Conservation (phyloP, 1,139 yeast genomes). For the Torulaspora globosa region DNA sequence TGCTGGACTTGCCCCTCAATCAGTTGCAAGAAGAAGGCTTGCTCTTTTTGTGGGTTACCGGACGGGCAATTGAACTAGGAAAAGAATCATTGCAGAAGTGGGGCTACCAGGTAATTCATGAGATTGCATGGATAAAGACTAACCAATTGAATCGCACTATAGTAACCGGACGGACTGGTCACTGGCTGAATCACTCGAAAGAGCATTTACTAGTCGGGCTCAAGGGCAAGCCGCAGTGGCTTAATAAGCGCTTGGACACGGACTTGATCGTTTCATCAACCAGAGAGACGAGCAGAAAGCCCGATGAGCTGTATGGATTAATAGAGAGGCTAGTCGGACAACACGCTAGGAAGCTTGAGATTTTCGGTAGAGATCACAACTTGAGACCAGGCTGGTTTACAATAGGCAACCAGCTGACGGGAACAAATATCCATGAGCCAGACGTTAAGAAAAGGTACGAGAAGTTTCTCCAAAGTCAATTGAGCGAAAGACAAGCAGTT, state of each 20-base stretch:
- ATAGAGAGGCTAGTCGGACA: slow-evolving; percentile 79
- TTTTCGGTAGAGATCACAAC: slow-evolving; percentile 85
- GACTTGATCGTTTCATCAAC: slow-evolving; percentile 80
- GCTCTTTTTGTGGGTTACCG: slow-evolving; percentile 87
- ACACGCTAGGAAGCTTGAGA: slow-evolving; percentile 72
- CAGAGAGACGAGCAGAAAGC: slow-evolving; percentile 84
- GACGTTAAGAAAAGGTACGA: slow-evolving; percentile 43
- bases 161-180: slow-evolving; percentile 94
- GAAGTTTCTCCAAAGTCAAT: slow-evolving; percentile 7
- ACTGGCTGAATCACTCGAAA: slow-evolving; percentile 93
- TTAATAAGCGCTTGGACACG: slow-evolving; percentile 59
- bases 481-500: not conserved
- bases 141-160: slow-evolving; percentile 84
- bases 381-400: slow-evolving; percentile 89
- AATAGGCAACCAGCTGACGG: slow-evolving; percentile 74
- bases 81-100: slow-evolving; percentile 68
- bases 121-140: slow-evolving; percentile 84
- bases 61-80: slow-evolving; percentile 85
- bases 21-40: slow-evolving; percentile 79
- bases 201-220: slow-evolving; percentile 84
- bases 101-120: slow-evolving; percentile 80
- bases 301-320: slow-evolving; percentile 83
- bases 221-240: slow-evolving; percentile 78
- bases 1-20: slow-evolving; percentile 60
- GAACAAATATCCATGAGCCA: slow-evolving; percentile 54